Evolutionary conservation across 2,329 filamentous ascomycete species (phyloP).

Genomic region (Sclerotinia trifoliorum): DNA sequence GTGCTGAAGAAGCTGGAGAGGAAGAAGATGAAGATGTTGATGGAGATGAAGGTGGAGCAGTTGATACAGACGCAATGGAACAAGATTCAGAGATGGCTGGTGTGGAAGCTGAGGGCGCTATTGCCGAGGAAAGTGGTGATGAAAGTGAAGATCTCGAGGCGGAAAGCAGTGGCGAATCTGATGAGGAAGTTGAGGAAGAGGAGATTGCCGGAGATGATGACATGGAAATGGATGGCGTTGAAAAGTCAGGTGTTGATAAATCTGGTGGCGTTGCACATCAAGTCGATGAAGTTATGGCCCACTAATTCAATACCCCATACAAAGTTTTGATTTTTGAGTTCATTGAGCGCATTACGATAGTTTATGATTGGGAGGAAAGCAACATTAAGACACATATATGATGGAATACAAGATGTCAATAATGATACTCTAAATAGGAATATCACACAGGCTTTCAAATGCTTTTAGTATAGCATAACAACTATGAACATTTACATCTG

Average conservation of each 20-base stretch:
- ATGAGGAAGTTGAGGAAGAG: conserved; percentile 49
- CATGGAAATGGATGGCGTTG: conserved; percentile 51
- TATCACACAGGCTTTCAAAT: background rate
- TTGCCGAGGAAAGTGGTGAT: conserved; percentile 67
- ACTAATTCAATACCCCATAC: conserved; percentile 16
- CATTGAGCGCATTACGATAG: conserved; percentile 16
- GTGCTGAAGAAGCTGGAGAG: conserved; percentile 81
- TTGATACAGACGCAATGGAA: conserved; percentile 46
- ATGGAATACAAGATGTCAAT: conserved; percentile 3
- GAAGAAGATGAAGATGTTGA: conserved; percentile 66
- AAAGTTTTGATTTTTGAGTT: conserved; percentile 21
- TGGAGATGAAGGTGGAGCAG: conserved; percentile 51
- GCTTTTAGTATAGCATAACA: conserved; percentile 9
- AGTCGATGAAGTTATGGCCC: conserved; percentile 29
- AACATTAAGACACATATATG: conserved; percentile 13
- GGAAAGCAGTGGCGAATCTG: conserved; percentile 62
- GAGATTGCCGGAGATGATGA: conserved; percentile 46
- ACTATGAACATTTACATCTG: background rate
- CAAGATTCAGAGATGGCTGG: conserved; percentile 78
- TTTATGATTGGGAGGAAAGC: conserved; percentile 8
- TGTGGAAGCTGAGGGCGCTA: conserved; percentile 53
- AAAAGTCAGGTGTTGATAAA: conserved; percentile 34
- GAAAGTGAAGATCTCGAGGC: conserved; percentile 78
- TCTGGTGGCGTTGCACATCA: conserved; percentile 25
- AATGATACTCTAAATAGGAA: conserved; percentile 10